Percentiles rank a stretch among this genome's conserved stretches.
Evolutionary conservation across 345 rosid genomes (phyloP).

Genomic region (Clarkia xantiana): DNA sequence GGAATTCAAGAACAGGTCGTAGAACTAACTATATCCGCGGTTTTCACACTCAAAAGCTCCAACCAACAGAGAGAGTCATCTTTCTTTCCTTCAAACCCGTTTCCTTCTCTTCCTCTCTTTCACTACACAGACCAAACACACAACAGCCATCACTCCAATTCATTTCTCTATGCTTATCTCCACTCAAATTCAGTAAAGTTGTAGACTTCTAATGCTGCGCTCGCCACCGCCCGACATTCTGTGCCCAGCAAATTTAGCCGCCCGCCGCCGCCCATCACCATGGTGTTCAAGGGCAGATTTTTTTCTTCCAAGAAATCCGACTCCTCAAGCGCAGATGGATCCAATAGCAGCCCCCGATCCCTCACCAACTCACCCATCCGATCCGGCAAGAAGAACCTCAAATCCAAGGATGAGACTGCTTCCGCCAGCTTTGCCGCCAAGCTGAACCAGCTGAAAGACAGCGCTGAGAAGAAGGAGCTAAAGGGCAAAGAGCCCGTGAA

Average conservation of each 20-base stretch:
- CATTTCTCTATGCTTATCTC: no score
- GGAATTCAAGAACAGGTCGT: no score
- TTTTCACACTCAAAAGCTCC: no score
- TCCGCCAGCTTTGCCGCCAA: constrained; percentile 15
- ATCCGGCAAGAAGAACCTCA: constrained; percentile 76
- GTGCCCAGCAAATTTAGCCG: constrained; percentile 3
- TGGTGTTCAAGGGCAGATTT: constrained; percentile 97
- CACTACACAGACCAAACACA: no score
- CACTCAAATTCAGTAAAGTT: no score
- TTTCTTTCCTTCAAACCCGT: no score
- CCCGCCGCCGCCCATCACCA: constrained; percentile 5
- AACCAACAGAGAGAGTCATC: no score
- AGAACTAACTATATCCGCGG: no score
- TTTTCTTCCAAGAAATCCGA: constrained; percentile 83
- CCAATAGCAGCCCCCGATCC: constrained; percentile 88
- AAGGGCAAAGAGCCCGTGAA: constrained; percentile 27
- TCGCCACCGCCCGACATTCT: neutral
- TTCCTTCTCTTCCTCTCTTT: no score
- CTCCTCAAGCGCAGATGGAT: constrained; percentile 72
- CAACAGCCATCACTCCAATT: no score
- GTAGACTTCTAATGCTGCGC: no score
- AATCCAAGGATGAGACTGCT: constrained; percentile 41
- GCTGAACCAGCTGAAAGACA: constrained; percentile 39
- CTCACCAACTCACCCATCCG: constrained; percentile 76
- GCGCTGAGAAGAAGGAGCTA: constrained; percentile 40